Base-by-base conservation (phyloP, 305 asterid genomes). In the Petunia hybrid region DNA sequence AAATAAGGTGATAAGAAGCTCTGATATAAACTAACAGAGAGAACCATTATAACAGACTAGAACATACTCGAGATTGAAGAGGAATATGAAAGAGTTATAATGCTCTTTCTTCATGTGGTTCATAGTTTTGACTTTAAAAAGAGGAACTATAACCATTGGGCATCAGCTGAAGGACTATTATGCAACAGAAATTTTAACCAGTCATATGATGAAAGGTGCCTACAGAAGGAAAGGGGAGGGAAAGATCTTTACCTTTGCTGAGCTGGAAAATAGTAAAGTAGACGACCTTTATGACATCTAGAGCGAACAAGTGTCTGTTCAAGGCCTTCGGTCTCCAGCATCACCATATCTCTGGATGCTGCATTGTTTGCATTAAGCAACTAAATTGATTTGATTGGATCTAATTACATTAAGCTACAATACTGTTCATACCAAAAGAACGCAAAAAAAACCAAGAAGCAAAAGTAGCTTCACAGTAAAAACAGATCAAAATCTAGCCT, bases 261-360 rank as follows among this genome's bases (percentile, higher is more conserved):
- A 7, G 91, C 67, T 74, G 97, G 98, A 83, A 90, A 95, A 80
- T 95, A 95, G 86, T 93, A 92, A 80, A 95, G 95, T 79, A 95
- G 86, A 69, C 99, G 98, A 80, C 99, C 99, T 91, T 95, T 95
- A 84, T 90, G 99, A 88, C 98, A 93, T 85, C 97, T 92, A 73
- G 98, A 93, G 43, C 87, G 91, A 80, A 82, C 85, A 80, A 95
- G 94, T 81, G 85, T 88, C 81, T 86, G 90, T 84, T 88, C 90
- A 64, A 95, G 90, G 87, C 92, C 92, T 86, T 87, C 89, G 82
- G 83, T 82, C 79, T 82, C 89, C 7, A 83, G 76, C 85, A 71
- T 79, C 82, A 78, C 83, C 82, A 83, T 82, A 69, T 85, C 88
- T 76, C 76, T 82, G 70, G 91, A 89, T 79, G 87, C 98, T 92